Evolutionary conservation across 768 basidiomycete species (phyloP).

Genomic region (Lyophyllum atratum): DNA sequence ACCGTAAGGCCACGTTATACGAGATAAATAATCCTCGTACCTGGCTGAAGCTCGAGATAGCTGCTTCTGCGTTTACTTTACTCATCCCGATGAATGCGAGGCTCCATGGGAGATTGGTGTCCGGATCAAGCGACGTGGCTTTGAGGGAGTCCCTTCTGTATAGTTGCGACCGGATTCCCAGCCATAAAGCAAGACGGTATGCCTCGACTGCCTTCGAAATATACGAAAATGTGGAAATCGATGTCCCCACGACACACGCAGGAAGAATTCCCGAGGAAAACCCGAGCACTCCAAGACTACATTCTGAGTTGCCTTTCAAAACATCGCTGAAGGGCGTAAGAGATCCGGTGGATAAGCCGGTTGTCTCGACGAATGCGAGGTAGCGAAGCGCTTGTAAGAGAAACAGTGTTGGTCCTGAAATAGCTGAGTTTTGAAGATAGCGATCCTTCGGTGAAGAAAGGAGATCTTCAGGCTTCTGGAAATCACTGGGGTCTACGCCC

Average conservation of each 20-base stretch:
- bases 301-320: constrained; percentile 35
- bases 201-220: constrained; percentile 46
- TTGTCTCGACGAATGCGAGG: constrained; percentile 37
- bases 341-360: constrained; percentile 15
- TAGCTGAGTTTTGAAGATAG: constrained; percentile 46
- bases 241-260: constrained; percentile 52
- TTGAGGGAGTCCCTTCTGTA: constrained; percentile 25
- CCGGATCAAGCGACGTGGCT: constrained; percentile 26
- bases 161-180: constrained; percentile 44
- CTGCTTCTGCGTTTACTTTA: constrained; percentile 28
- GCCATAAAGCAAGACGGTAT: constrained; percentile 55
- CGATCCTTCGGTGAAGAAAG: constrained; percentile 33
- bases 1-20: constrained; percentile 7
- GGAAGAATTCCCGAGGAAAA: constrained; percentile 61
- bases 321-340: constrained; percentile 28
- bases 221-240: constrained; percentile 38
- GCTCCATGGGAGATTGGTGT: constrained; percentile 24
- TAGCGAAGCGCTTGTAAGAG: constrained; percentile 56
- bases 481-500: constrained; percentile 47
- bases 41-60: constrained; percentile 19
- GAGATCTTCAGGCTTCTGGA: constrained; percentile 38
- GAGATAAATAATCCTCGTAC: constrained; percentile 9
- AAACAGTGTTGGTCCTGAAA: constrained; percentile 51
- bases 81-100: constrained; percentile 27
- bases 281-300: constrained; percentile 43